Conservation (phyloP, 2,329 filamentous ascomycete genomes). For the Capronia americana region DNA sequence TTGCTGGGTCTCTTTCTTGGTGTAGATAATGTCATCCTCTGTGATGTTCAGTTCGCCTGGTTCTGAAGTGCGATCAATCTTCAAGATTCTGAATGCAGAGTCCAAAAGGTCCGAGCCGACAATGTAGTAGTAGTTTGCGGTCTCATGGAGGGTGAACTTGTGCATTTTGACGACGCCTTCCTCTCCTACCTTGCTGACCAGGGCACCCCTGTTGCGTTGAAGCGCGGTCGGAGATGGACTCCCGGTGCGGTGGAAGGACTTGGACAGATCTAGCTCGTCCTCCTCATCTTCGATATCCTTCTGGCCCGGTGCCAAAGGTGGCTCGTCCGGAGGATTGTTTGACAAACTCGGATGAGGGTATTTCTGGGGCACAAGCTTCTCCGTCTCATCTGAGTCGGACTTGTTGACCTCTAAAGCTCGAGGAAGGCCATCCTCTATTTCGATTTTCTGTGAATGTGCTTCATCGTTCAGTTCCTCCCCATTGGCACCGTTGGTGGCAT, state of each 20-base stretch:
- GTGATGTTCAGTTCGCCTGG: constrained; percentile 79
- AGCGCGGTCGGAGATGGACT: constrained; percentile 47
- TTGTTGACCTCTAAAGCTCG: constrained; percentile 20
- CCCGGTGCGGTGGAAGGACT: constrained; percentile 52
- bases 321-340: constrained; percentile 44
- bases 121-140: constrained; percentile 89
- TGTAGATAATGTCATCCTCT: constrained; percentile 95
- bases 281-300: constrained; percentile 49
- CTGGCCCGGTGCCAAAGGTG: constrained; percentile 44
- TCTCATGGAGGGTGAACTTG: constrained; percentile 98
- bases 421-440: constrained; percentile 7
- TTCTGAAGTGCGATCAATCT: constrained; percentile 89
- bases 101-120: constrained; percentile 92
- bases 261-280: constrained; percentile 53
- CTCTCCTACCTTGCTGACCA: constrained; percentile 46
- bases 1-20: constrained; percentile 87
- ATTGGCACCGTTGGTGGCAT: background rate
- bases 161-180: constrained; percentile 73
- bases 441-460: constrained; percentile 1
- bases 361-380: constrained; percentile 28
- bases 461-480: background rate
- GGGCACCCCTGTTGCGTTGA: constrained; percentile 47
- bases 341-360: constrained; percentile 35
- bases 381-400: constrained; percentile 21
- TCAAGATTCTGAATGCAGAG: constrained; percentile 85